Percentiles rank a stretch among this genome's conserved stretches.
phyloP scores from a whole-genome alignment of 2,329 filamentous ascomycete genomes.

The Claviceps sp. region DNA sequence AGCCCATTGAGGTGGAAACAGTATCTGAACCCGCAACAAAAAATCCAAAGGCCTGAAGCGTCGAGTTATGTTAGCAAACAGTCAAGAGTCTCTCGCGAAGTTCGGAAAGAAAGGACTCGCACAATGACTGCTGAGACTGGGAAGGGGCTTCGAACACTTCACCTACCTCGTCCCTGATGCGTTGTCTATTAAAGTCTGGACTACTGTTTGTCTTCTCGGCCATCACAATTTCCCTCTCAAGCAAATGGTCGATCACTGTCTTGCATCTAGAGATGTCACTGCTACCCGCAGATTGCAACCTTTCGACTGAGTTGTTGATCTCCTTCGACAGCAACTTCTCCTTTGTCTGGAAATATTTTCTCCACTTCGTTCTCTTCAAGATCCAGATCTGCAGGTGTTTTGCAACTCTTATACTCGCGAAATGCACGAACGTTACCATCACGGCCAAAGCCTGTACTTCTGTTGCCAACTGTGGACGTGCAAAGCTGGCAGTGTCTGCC shows the following conservation, averaged over 20 bases:
- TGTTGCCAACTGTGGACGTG: neutral
- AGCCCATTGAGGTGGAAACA: neutral
- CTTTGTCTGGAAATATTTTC: conserved; percentile 3
- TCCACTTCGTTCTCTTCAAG: conserved; percentile 4
- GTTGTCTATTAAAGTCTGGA: conserved; percentile 16
- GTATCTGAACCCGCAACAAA: conserved; percentile 14
- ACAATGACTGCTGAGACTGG: neutral
- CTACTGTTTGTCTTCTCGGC: conserved; percentile 17
- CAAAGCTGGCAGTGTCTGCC: neutral
- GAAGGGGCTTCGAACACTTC: neutral
- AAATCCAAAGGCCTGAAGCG: conserved; percentile 10
- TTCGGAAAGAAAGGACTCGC: neutral
- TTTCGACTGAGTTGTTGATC: neutral
- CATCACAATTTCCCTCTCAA: conserved; percentile 1
- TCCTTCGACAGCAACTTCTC: conserved; percentile 4
- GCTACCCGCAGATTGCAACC: neutral
- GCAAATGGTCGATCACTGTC: neutral
- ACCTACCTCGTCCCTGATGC: conserved; percentile 19
- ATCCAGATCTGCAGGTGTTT: conserved; percentile 15
- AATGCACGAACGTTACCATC: neutral
- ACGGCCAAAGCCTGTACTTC: neutral
- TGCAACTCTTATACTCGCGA: neutral
- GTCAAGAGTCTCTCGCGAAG: neutral
- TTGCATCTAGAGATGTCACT: neutral
- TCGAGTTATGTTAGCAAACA: neutral